Base-by-base conservation (phyloP, 345 rosid species). In the Acer saccharum region DNA sequence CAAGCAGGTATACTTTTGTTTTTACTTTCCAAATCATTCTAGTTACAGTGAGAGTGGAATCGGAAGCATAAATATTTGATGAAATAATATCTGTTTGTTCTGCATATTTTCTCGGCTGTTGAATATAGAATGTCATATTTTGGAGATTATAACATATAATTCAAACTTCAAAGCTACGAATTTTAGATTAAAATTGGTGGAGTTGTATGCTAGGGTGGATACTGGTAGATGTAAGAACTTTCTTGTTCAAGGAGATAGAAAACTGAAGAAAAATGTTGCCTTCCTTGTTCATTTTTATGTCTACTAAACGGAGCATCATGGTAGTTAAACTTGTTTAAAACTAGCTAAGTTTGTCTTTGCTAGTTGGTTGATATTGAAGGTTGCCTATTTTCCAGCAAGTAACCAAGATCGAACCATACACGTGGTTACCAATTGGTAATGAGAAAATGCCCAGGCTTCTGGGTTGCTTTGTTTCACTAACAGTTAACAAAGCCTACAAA, bases 371-470 rank as follows among this genome's bases (percentile, higher is more conserved):
- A 65, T 48, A 75, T 46, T 29, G 11, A 73, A 55, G 90, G 90
- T 92, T 85, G 88, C 69, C 70, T 69, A 48, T 78, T 90, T 90
- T 84, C 90, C 87, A 81, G 88, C 81, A 80, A 84, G 88, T 87
- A 87, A 86, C 90, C 90, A 3, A 86, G 66, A 89, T 76, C 64
- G 44, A 82, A 1, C 65, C 12, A 68, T 18, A 35, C 39, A 4
- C 29, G 64, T 71, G 74, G 72, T 76, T 82, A 43, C 60, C 77
- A 60, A 35, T 35, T 35, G 39, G 63, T 72, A 41, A 57, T 43
- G 20, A 69, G 58, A 60, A 58, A 63, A 46, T 74, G 63, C 71
- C 76, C 44, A 60, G 25, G 72, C 68, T 64, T 9, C 11, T 68
- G 72, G 88, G 82, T 78, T 57, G 65, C 27, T 82, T 60, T 14